Evolutionary conservation across 306 rosid species (phyloP), one percentile per base, ranked within the genome.

Genomic region (Sechiopsis laciniata): DNA sequence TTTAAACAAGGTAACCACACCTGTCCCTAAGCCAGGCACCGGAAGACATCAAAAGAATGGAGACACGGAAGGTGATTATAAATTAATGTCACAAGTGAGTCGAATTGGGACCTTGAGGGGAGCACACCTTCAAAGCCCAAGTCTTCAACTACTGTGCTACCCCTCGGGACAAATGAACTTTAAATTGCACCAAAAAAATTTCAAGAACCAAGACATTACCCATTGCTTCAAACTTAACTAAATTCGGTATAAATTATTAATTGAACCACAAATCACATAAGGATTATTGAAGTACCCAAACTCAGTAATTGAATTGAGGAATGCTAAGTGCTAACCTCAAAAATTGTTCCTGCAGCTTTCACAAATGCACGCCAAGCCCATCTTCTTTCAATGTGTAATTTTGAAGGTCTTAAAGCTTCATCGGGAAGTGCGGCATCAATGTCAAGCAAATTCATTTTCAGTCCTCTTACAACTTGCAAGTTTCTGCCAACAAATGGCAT

Each of bases 341-440:
- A 95, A 76, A 95, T 88, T 57, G 97, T 91, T 76, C 77, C 61
- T 22, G 99, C 91, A 75, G 95, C 88, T 85, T 91, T 95, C n/a
- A 88, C 90, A 77, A 91, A 95, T 40, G 86, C 80, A 22, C 95
- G 91, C 99, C 99, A 95, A 37, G 99, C 96, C 84, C 90, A 86
- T 86, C 99, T 89, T 84, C 89, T 84, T 61, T 85, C 88, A 17
- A 75, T 73, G 48, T 63, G 81, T 16, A 86, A 80, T 82, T 85
- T 95, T 60, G 99, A 88, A 58, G 88, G 89, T 84, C 90, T 86
- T 32, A 95, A 52, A 75, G 95, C 92, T 78, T 82, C 87, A 50
- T 88, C 86, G 15, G 91, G 87, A 48, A 95, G 87, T 12, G 90
- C 89, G 77, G 99, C 99, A 72, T 95, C 97, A 86, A 95, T 91